Base-by-base conservation (phyloP, 169 alveolate species). In the Blepharisma undulans region DNA sequence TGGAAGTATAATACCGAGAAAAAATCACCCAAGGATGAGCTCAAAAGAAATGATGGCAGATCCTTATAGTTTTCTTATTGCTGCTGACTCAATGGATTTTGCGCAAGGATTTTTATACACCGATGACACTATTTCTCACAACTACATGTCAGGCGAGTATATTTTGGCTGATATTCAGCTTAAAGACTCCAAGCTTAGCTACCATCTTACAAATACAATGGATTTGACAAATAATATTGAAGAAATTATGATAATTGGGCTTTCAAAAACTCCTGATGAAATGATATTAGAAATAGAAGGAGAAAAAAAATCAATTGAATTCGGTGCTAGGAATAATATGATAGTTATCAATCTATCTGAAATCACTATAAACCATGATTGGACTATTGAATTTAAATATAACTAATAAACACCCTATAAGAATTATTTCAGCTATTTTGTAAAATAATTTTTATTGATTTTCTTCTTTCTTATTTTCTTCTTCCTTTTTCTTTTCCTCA, bases 91-190 rank as follows among this genome's bases (percentile, higher is more conserved):
- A 22, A 78, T 84, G 21, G 88, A 86, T 71, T 33, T 29, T 34
- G 89, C 94, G 14, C 71, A 91, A 84, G 95, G 95, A 33, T 88
- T 80, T 76, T 66, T 93, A 66, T 93, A 86, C 85, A 76, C 89
- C 88, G 95, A 93, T 88, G 95, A 93, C 91, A 90, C 76, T 71
- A 90, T 88, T 34, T 88, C 93, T 77, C 91, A 91, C 25, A 90
- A 91, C 10, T 93, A 93, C 30, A 71, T 91, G 86, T 85, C 89
- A 74, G 94, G 90, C 18, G 87, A 87, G 66, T 93, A 87, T 84
- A 82, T 93, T 66, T 10, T 86, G n/a, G 27, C 48, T 27, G 72
- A 22, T 61, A 19, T 86, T 5, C 66, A 86, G n/a, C 36, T 71
- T 5, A 33, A 25, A 1, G 84, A 86, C 14, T 25, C 10, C 29